Evolutionary conservation across 345 rosid genomes (phyloP), one percentile per base, ranked within the genome.

Genomic region (Lenwebbia sp.): DNA sequence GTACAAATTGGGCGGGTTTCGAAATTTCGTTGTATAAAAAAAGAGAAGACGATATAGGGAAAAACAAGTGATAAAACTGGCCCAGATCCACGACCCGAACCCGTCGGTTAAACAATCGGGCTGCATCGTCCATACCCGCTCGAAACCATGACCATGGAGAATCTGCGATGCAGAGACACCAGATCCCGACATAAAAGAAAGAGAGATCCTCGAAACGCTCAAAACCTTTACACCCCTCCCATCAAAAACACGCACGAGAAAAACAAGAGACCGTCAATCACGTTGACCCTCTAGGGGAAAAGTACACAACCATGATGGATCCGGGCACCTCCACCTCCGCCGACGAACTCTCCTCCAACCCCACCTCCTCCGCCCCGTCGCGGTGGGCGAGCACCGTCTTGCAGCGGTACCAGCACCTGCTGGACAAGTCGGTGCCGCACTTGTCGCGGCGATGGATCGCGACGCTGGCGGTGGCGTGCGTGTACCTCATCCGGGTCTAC

Each of bases 401-500:
- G 81, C 95, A 90, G 91, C 90, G 92, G 85, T 94, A 90, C 83
- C 98, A 93, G 90, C 92, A 93, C 88, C 89, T 94, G 33, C 93
- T 95, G 82, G 99, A 96, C 88, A 91, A 93, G 88, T 90, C 96
- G 41, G 96, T 94, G 13, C 98, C 96, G 74, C 92, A 90, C 86
- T 86, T 93, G 37, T 82, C 88, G 54, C 58, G 90, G 82, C 94
- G 98, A 52, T 96, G 99, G 99, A 87, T 95, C 89, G 95, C 85
- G 4, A 91, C 94, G 86, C 86, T 94, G 44, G 89, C 84, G 25
- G 78, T 92, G 12, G 93, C 92, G 3, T 58, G 88, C 28, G 89
- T 95, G 89, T 96, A 95, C 91, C 92, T 92, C 76, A 3, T 95
- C 2, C 98, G 99, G 81, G 99, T 97, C 55, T 94, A 91, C 93